phyloP scores from a whole-genome alignment of 495 filamentous ascomycete species.

The Penicillium salamii region DNA sequence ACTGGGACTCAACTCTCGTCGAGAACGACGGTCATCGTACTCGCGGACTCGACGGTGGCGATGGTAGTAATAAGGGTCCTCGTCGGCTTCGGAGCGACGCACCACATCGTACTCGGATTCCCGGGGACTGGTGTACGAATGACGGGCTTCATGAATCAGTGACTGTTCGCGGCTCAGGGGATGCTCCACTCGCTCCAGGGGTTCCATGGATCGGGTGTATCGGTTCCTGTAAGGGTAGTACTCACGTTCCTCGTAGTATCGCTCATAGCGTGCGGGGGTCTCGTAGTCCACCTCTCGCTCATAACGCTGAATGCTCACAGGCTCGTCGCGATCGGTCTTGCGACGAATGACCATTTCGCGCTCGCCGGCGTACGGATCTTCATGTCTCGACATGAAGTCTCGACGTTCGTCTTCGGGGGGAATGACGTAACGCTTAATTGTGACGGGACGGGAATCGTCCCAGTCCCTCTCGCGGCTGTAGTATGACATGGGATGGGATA shows the following conservation, averaged over 20 bases:
- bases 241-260: slow-evolving; percentile 58
- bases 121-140: slow-evolving; percentile 60
- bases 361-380: slow-evolving; percentile 36
- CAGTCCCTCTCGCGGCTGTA: slow-evolving; percentile 46
- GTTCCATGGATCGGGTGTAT: slow-evolving; percentile 67
- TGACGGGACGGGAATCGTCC: slow-evolving; percentile 41
- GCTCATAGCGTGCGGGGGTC: slow-evolving; percentile 40
- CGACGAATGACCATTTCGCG: slow-evolving; percentile 50
- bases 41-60: slow-evolving; percentile 55
- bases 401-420: slow-evolving; percentile 43
- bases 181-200: slow-evolving; percentile 54
- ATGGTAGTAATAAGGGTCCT: slow-evolving; percentile 63
- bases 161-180: slow-evolving; percentile 57
- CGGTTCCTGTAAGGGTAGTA: slow-evolving; percentile 50
- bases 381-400: slow-evolving; percentile 37
- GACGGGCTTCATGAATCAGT: slow-evolving; percentile 72
- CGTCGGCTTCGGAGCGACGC: slow-evolving; percentile 56
- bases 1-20: slow-evolving; percentile 55
- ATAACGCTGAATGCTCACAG: slow-evolving; percentile 37
- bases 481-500: slow-evolving; percentile 40
- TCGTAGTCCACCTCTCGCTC: slow-evolving; percentile 47
- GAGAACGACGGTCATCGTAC: slow-evolving; percentile 49
- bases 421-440: slow-evolving; percentile 52
- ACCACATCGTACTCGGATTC: slow-evolving; percentile 69
- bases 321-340: slow-evolving; percentile 44